A percentile compares a stretch with the other conserved stretches of the same genome.
Evolutionary conservation across 805 yeast genomes (phyloP).

Genomic region (Lipomyces sp.): DNA sequence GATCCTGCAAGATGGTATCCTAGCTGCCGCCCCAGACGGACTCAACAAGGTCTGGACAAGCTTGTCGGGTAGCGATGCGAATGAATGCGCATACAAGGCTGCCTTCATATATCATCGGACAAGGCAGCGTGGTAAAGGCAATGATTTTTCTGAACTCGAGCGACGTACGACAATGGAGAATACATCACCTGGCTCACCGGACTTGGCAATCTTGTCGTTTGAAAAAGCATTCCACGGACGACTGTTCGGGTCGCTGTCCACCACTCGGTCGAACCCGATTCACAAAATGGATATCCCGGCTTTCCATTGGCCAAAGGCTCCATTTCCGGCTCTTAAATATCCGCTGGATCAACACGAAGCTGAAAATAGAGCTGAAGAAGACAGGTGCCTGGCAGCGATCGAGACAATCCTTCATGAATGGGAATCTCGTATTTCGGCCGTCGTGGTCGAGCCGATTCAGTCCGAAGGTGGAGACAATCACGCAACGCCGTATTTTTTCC

Average conservation of each 20-base stretch:
- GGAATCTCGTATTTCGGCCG: slow-evolving; percentile 82
- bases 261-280: slow-evolving; percentile 91
- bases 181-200: slow-evolving; percentile 77
- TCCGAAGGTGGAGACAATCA: slow-evolving; percentile 93
- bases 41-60: slow-evolving; percentile 78
- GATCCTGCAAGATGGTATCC: slow-evolving; percentile 59
- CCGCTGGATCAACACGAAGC: slow-evolving; percentile 73
- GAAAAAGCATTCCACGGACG: slow-evolving; percentile 94
- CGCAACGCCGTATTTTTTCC: slow-evolving; percentile 77
- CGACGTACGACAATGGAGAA: slow-evolving; percentile 75
- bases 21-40: slow-evolving; percentile 79
- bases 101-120: slow-evolving; percentile 81
- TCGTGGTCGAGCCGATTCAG: slow-evolving; percentile 88
- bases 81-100: slow-evolving; percentile 87
- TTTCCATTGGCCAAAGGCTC: slow-evolving; percentile 96
- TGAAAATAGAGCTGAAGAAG: slow-evolving; percentile 77
- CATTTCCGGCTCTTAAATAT: slow-evolving; percentile 81
- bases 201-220: slow-evolving; percentile 82
- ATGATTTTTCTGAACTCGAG: slow-evolving; percentile 72
- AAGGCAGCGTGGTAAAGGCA: slow-evolving; percentile 59
- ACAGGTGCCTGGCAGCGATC: slow-evolving; percentile 74
- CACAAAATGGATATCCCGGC: slow-evolving; percentile 89
- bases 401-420: slow-evolving; percentile 69
- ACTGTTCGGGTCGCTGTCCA: slow-evolving; percentile 86
- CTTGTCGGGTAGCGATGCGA: slow-evolving; percentile 85